Conservation (phyloP, 371 early-diverging fungal species). For the Capillidium heterosporum region DNA sequence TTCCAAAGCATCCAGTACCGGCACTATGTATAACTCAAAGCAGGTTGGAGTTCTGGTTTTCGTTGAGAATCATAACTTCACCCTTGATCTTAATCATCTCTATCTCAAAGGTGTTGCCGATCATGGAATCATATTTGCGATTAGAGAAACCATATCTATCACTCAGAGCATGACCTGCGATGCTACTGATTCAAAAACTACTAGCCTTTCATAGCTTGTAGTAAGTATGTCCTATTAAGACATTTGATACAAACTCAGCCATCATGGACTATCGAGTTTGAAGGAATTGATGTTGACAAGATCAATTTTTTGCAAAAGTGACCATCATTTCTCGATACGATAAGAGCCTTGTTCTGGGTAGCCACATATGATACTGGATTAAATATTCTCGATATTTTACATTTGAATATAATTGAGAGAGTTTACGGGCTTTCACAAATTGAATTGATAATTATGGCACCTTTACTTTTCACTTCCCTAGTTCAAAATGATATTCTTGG, state of each 20-base stretch:
- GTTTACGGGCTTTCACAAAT: background rate
- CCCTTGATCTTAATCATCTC: constrained; percentile 27
- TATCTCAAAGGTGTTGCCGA: constrained; percentile 24
- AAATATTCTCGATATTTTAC: constrained; percentile 8
- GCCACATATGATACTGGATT: constrained; percentile 18
- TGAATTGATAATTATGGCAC: background rate
- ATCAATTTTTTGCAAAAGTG: too few species aligned
- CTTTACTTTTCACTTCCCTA: too few species aligned
- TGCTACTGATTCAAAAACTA: constrained; percentile 17
- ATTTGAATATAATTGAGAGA: background rate
- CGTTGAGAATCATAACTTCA: constrained; percentile 17
- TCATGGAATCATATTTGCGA: constrained; percentile 17
- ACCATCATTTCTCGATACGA: constrained; percentile 15
- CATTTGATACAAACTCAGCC: constrained; percentile 14
- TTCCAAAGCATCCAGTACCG: constrained; percentile 28
- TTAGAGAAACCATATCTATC: constrained; percentile 25
- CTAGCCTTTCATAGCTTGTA: constrained; percentile 14
- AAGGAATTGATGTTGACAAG: constrained; percentile 10
- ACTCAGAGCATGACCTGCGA: constrained; percentile 17
- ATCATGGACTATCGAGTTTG: constrained; percentile 7
- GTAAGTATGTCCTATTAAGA: constrained; percentile 17
- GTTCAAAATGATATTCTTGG: too few species aligned
- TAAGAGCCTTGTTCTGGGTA: constrained; percentile 7
- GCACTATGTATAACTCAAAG: constrained; percentile 41
- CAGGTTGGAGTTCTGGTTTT: constrained; percentile 21